Conservation (phyloP, 371 early-diverging fungal genomes). For the Nematocida major region DNA sequence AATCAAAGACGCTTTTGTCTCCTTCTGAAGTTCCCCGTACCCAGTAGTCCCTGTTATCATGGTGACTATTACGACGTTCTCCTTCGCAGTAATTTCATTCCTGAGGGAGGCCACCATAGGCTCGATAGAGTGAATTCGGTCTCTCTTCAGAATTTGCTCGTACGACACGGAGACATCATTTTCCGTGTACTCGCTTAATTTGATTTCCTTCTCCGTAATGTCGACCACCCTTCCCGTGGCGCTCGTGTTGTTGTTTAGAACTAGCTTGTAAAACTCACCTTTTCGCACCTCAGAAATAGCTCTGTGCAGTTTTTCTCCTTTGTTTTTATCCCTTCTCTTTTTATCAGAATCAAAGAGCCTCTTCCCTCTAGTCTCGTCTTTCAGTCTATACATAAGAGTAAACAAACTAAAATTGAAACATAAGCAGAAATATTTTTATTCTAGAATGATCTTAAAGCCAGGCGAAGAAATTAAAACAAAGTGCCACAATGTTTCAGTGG, state of each 20-base stretch:
- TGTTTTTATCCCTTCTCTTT: neutral
- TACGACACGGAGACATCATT: neutral
- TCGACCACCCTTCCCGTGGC: slow-evolving; percentile 21
- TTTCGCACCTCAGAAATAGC: neutral
- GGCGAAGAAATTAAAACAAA: neutral
- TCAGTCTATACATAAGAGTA: slow-evolving; percentile 2
- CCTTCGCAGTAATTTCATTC: neutral
- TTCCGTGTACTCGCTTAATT: slow-evolving; percentile 20
- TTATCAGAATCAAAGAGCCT: slow-evolving; percentile 11
- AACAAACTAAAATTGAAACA: slow-evolving; percentile 20
- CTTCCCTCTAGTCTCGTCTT: slow-evolving; percentile 10
- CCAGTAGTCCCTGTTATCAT: slow-evolving; percentile 32
- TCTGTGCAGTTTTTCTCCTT: neutral
- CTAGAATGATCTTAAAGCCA: slow-evolving; percentile 9
- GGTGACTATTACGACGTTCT: slow-evolving; percentile 28
- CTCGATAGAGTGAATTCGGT: slow-evolving; percentile 2
- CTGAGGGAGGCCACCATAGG: neutral
- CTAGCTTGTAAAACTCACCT: slow-evolving; percentile 21
- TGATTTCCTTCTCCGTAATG: slow-evolving; percentile 7
- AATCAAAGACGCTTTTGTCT: neutral
- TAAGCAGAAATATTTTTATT: slow-evolving; percentile 17
- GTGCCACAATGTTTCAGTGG: neutral
- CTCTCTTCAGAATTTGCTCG: slow-evolving; percentile 1
- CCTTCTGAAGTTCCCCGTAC: slow-evolving; percentile 25
- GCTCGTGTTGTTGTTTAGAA: neutral